These are phyloP conservation scores for Diaporthe sp. DNA, from an alignment of 2,329 filamentous ascomycete species.

Conservation along the genomic window DNA sequence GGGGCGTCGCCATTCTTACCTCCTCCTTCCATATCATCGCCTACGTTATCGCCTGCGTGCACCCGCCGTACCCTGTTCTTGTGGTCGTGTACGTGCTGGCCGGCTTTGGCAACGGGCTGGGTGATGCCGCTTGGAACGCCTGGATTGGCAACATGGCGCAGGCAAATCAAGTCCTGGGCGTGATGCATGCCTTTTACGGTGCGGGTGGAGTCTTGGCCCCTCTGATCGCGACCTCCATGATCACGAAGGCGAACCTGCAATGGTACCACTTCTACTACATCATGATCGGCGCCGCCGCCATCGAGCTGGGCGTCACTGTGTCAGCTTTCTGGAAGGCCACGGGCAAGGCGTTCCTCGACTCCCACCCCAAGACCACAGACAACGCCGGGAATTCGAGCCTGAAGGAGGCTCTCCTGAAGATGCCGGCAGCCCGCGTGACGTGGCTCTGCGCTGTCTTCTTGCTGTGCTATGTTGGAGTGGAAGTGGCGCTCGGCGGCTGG, in stretches of 20 bases:
- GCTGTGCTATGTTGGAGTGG: slow-evolving; percentile 81
- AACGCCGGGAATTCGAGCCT: slow-evolving; percentile 48
- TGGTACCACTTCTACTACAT: slow-evolving; percentile 85
- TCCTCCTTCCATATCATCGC: slow-evolving; percentile 73
- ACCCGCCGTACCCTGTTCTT: slow-evolving; percentile 77
- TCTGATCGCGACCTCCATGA: slow-evolving; percentile 78
- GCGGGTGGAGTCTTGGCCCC: slow-evolving; percentile 78
- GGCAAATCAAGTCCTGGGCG: slow-evolving; percentile 77
- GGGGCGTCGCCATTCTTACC: slow-evolving; percentile 75
- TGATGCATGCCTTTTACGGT: slow-evolving; percentile 78
- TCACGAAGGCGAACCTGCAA: slow-evolving; percentile 69
- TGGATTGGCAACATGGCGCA: slow-evolving; percentile 75
- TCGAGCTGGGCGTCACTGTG: slow-evolving; percentile 66
- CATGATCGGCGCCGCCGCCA: slow-evolving; percentile 70
- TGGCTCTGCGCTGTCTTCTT: slow-evolving; percentile 82
- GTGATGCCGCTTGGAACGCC: slow-evolving; percentile 67
- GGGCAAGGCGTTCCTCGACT: slow-evolving; percentile 65
- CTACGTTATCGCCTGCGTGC: slow-evolving; percentile 73
- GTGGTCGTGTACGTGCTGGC: slow-evolving; percentile 75
- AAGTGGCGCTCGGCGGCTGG: slow-evolving; percentile 85
- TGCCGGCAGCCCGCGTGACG: slow-evolving; percentile 65
- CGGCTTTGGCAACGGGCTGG: slow-evolving; percentile 78
- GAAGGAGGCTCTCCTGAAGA: slow-evolving; percentile 56
- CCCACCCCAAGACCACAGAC: slow-evolving; percentile 45
- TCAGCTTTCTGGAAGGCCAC: slow-evolving; percentile 72